These are phyloP conservation scores for Capsella rubella DNA, from an alignment of 441 rosid species.

Conservation along the genomic window DNA sequence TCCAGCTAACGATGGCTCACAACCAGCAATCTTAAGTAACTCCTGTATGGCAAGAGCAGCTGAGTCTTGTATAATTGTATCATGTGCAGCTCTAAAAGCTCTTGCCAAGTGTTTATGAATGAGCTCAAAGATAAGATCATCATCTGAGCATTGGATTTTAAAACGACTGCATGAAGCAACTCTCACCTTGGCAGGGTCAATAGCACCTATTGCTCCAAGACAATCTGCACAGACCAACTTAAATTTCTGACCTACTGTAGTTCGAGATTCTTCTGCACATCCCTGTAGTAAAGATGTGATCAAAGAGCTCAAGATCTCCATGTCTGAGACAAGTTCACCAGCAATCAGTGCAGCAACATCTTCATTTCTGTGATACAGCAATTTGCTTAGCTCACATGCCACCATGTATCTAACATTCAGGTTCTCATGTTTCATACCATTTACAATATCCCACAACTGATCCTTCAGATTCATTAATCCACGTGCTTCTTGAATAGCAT, in stretches of 20 bases:
- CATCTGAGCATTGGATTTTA: slow-evolving; percentile 99
- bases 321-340: slow-evolving; percentile 83
- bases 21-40: slow-evolving; percentile 96
- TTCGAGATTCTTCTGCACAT: slow-evolving; percentile 99
- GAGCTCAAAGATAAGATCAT: slow-evolving; percentile 98
- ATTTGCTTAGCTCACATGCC: slow-evolving; percentile 93
- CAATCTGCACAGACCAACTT: slow-evolving; percentile 97
- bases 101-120: slow-evolving; percentile 95
- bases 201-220: slow-evolving; percentile 98
- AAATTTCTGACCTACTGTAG: slow-evolving; percentile 87
- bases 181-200: slow-evolving; percentile 98
- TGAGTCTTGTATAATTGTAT: slow-evolving; percentile 94
- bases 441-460: slow-evolving; percentile 82
- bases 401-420: slow-evolving; percentile 99
- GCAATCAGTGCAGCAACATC: slow-evolving; percentile 80
- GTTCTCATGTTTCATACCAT: slow-evolving; percentile 92
- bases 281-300: slow-evolving; percentile 91
- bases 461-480: slow-evolving; percentile 91
- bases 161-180: slow-evolving; percentile 80
- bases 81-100: slow-evolving; percentile 99
- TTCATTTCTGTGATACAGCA: slow-evolving; percentile 74
- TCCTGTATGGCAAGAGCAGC: slow-evolving; percentile 99
- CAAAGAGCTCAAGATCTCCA: slow-evolving; percentile 90
- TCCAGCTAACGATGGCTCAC: slow-evolving; percentile 94
- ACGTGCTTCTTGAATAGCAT: slow-evolving; percentile 96